Percentiles rank a stretch among this genome's conserved stretches.
These are phyloP conservation scores for Vanrija humicola DNA, from an alignment of 1,284 basidiomycete species.

Conservation along the genomic window DNA sequence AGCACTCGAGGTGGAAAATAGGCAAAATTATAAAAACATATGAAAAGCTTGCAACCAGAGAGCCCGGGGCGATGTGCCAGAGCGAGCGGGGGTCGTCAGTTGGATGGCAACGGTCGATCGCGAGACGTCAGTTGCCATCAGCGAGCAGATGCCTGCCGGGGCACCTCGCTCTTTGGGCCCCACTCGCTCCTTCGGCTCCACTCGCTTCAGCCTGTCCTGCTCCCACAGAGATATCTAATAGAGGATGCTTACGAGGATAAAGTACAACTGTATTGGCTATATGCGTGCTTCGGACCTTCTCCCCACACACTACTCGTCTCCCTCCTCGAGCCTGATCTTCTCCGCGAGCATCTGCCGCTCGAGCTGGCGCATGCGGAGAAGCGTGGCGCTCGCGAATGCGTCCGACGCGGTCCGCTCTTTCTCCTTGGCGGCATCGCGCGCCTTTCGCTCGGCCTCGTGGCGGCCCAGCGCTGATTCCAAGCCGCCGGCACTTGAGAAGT, in stretches of 20 bases:
- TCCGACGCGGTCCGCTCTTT: slow-evolving; percentile 47
- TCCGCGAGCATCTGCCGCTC: slow-evolving; percentile 61
- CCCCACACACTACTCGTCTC: slow-evolving; percentile 21
- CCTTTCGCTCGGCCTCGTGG: slow-evolving; percentile 13
- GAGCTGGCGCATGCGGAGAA: slow-evolving; percentile 69
- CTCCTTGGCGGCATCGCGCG: slow-evolving; percentile 13
- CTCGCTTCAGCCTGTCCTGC: no score
- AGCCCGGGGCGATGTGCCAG: no score
- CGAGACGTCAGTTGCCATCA: no score
- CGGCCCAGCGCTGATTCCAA: slow-evolving; percentile 1
- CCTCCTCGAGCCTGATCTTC: slow-evolving; percentile 56
- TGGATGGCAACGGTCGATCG: no score
- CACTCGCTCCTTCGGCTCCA: no score
- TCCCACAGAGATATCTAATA: no score
- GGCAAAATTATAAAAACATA: slow-evolving; percentile 9
- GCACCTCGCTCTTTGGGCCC: no score
- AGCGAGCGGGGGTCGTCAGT: no score
- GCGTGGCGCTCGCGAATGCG: slow-evolving; percentile 74
- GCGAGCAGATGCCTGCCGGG: no score
- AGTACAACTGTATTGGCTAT: slow-evolving; percentile 2
- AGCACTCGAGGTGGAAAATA: background rate
- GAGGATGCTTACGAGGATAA: background rate
- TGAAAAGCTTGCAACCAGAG: slow-evolving; percentile 4
- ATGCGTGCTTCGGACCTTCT: background rate
- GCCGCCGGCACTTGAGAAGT: slow-evolving; percentile 28